Percentiles rank a stretch among this genome's conserved stretches.
These are phyloP conservation scores for Straminergon stramineum DNA, from an alignment of 225 moss, liverwort and hornwort species.

Conservation along the genomic window DNA sequence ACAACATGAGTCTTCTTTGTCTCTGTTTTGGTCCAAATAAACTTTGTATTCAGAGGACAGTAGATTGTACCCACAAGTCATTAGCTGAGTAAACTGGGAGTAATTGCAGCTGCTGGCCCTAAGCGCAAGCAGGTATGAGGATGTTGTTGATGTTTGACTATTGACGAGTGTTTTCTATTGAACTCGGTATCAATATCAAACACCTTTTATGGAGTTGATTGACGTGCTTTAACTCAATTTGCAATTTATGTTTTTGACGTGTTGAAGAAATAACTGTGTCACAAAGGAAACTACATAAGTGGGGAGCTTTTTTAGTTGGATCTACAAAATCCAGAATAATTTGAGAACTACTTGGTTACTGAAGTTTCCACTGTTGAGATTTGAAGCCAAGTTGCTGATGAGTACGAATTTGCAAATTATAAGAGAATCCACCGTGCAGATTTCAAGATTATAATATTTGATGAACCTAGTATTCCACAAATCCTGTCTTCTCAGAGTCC, in stretches of 20 bases:
- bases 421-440: no score
- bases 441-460: no score
- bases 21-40: background rate
- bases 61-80: background rate
- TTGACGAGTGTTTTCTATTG: background rate
- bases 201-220: background rate
- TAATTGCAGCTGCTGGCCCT: background rate
- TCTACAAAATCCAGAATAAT: no score
- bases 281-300: no score
- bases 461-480: no score
- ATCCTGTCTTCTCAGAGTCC: no score
- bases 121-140: background rate
- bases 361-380: no score
- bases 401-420: no score
- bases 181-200: background rate
- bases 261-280: background rate
- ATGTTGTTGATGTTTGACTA: background rate
- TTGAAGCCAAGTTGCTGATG: no score
- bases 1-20: background rate
- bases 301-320: no score
- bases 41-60: background rate
- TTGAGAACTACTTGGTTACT: no score
- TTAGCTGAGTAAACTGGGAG: background rate
- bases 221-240: background rate
- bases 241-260: background rate